phyloP scores from a whole-genome alignment of 331 rosid genomes.

The Malus hybrid region DNA sequence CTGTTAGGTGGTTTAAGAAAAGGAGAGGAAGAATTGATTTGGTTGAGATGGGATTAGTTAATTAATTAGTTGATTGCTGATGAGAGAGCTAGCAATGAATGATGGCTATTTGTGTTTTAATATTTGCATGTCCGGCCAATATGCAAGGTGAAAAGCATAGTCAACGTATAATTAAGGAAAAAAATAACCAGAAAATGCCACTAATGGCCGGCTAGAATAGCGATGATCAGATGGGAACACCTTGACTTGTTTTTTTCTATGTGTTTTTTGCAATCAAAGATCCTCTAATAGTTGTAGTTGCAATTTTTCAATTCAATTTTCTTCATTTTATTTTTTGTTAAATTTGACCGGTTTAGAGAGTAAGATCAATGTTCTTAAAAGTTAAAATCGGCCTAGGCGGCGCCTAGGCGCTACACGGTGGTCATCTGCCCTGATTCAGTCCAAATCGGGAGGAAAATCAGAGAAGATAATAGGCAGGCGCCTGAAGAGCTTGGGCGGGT shows the following conservation, averaged over 20 bases:
- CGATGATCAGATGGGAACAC: constrained; percentile 13
- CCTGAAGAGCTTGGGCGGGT: too few species aligned
- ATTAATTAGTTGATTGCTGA: not conserved
- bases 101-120: not conserved
- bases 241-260: constrained; percentile 9
- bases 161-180: not conserved
- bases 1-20: not conserved
- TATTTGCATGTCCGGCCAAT: constrained; percentile 7
- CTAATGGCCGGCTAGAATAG: constrained; percentile 36
- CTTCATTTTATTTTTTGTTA: too few species aligned
- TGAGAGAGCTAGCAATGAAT: not conserved
- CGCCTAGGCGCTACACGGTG: too few species aligned
- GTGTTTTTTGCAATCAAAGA: constrained; percentile 28
- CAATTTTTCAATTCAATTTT: not conserved
- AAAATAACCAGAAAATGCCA: not conserved
- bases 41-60: not conserved
- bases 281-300: not conserved
- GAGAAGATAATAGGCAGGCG: too few species aligned
- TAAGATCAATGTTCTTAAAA: too few species aligned
- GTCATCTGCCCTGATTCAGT: too few species aligned
- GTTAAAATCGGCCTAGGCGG: too few species aligned
- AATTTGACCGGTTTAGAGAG: too few species aligned
- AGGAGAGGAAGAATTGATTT: not conserved
- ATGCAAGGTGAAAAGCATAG: not conserved
- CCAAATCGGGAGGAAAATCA: too few species aligned